These are phyloP conservation scores for Fraxinus quadrangulata DNA, from an alignment of 257 asterid genomes.

Conservation along the genomic window DNA sequence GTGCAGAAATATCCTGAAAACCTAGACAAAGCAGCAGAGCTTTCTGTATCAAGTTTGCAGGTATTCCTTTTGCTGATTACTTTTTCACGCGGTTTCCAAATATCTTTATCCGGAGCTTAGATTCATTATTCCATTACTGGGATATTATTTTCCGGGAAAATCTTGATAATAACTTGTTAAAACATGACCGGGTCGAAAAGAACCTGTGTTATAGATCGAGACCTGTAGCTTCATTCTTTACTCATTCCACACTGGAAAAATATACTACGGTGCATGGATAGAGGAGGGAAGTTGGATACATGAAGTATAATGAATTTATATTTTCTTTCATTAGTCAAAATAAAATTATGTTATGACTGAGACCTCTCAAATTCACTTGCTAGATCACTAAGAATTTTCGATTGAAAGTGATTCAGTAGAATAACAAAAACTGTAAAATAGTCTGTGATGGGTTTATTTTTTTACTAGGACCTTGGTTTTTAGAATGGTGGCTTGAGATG, in stretches of 20 bases:
- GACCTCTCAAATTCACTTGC: not conserved
- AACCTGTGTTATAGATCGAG: not conserved
- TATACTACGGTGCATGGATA: not conserved
- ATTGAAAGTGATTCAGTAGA: too few species aligned
- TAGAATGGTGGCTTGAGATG: not conserved
- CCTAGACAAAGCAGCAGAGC: constrained; percentile 90
- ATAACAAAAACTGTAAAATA: too few species aligned
- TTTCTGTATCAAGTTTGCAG: constrained; percentile 98
- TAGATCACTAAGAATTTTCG: not conserved
- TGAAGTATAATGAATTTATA: not conserved
- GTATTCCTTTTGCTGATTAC: constrained; percentile 35
- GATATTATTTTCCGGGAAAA: not conserved
- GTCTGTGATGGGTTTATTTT: not conserved
- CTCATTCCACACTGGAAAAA: not conserved
- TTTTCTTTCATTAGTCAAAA: not conserved
- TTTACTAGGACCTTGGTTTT: not conserved
- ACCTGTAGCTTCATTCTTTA: not conserved
- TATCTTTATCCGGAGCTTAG: not conserved
- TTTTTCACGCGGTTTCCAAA: not conserved
- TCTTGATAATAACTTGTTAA: not conserved
- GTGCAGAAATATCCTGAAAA: constrained; percentile 83
- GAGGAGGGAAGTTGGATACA: not conserved
- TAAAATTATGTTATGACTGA: not conserved
- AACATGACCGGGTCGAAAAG: not conserved
- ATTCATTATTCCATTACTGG: constrained; percentile 3